Evolutionary conservation across 345 rosid species (phyloP), one percentile per base, ranked within the genome.

Genomic region (Erodium maritimum): DNA sequence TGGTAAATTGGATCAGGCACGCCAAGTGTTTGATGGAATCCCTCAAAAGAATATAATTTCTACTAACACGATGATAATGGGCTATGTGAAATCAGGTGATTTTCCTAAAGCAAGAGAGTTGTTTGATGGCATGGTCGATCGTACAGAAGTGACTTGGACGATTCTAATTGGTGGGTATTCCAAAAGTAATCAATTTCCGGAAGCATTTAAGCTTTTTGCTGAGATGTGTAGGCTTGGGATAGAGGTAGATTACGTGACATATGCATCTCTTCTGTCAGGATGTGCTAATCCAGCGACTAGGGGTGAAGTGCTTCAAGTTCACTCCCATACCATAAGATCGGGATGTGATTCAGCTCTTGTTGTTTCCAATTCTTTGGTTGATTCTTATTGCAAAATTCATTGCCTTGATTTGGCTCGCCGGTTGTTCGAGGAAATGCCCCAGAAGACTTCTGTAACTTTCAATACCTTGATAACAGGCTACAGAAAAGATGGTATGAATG

Each of bases 71-170:
- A 77, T 91, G 79, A 77, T 91, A 5, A 81, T 80, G 3, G 95
- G 88, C 8, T 82, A 82, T 54, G 75, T 84, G 5, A 81, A 81
- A 58, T 55, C 71, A 0, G 85, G 85, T 7, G 66, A 86, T 59
- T 69, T 86, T 23, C 57, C 71, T 5, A 62, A 23, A 17, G 96
- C 96, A 16, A 77, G 79, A 34, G 65, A 61, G 56, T 59, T 91
- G 24, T 86, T 88, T 56, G 83, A 84, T 58, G 11, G 59, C 54
- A 80, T 76, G 84, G 22, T 55, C 17, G 69, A 80, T 24, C 84
- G 81, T 68, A 84, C 78, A 19, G 84, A 69, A 13, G 93, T 88
- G 4, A 72, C 93, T 0, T 88, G 96, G 95, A 91, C 98, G n/a
- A 81, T 86, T 61, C 63, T 91, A 76, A 80, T 88, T 65, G 93